Conservation (phyloP, 805 yeast species). For the Brettanomyces sp. region DNA sequence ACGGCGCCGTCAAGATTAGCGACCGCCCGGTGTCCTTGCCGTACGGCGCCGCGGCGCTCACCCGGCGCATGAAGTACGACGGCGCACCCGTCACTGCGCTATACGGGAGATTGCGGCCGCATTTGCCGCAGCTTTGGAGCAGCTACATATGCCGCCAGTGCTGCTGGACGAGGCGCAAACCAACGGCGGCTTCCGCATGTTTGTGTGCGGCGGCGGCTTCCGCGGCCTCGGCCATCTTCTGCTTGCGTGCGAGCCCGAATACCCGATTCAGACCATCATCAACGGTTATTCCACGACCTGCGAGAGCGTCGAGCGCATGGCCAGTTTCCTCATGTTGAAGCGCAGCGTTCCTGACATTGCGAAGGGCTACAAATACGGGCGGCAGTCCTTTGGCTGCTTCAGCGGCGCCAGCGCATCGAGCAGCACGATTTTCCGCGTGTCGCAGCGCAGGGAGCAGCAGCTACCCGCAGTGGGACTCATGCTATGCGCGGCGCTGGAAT, state of each 20-base stretch:
- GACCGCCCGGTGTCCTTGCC: slow-evolving; percentile 56
- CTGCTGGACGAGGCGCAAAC: slow-evolving; percentile 39
- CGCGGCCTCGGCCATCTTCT: slow-evolving; percentile 61
- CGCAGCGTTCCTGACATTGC: slow-evolving; percentile 34
- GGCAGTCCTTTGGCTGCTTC: not conserved
- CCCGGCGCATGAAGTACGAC: slow-evolving; percentile 41
- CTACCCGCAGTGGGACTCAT: slow-evolving; percentile 62
- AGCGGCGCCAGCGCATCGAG: not conserved
- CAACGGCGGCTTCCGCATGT: slow-evolving; percentile 55
- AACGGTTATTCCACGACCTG: slow-evolving; percentile 58
- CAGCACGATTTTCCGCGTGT: slow-evolving; percentile 43
- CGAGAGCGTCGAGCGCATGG: slow-evolving; percentile 39
- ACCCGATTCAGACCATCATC: slow-evolving; percentile 62
- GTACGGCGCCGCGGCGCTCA: slow-evolving; percentile 64
- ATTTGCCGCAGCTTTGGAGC: slow-evolving; percentile 38
- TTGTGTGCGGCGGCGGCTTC: slow-evolving; percentile 68
- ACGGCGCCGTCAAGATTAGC: slow-evolving; percentile 48
- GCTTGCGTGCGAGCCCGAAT: slow-evolving; percentile 37
- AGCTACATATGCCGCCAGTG: slow-evolving; percentile 43
- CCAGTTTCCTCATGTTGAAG: slow-evolving; percentile 42
- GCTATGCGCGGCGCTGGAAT: slow-evolving; percentile 52
- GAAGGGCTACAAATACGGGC: slow-evolving; percentile 22
- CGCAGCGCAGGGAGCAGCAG: slow-evolving; percentile 57
- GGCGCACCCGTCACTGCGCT: slow-evolving; percentile 35
- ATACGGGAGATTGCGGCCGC: slow-evolving; percentile 46